Percentiles rank a stretch among this genome's conserved stretches.
Conservation (phyloP, 192 early-diverging fungal genomes). For the Backusella westeae region DNA sequence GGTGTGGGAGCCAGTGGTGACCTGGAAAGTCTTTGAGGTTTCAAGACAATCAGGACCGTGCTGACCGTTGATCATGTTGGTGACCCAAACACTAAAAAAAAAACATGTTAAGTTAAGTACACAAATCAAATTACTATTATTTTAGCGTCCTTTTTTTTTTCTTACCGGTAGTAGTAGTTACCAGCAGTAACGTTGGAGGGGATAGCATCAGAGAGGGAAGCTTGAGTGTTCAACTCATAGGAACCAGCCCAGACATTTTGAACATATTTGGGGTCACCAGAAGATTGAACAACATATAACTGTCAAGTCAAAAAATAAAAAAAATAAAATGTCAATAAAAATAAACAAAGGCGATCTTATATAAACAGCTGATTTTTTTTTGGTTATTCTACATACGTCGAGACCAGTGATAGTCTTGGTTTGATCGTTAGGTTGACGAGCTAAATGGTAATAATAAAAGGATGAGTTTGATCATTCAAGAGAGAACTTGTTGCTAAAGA, state of each 20-base stretch:
- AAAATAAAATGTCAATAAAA: conserved; percentile 3
- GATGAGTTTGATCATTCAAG: not conserved
- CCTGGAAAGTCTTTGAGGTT: conserved; percentile 28
- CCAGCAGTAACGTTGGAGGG: conserved; percentile 12
- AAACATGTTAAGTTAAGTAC: not conserved
- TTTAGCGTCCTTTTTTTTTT: not conserved
- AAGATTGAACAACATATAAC: conserved; percentile 4
- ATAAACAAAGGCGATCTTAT: not conserved
- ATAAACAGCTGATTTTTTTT: not conserved
- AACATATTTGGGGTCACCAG: conserved; percentile 21
- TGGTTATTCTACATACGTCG: conserved; percentile 9
- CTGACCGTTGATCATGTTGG: conserved; percentile 24
- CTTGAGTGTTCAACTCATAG: conserved; percentile 24
- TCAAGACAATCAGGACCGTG: conserved; percentile 27
- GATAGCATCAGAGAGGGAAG: conserved; percentile 20
- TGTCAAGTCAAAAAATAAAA: not conserved
- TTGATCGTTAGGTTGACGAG: conserved; percentile 18
- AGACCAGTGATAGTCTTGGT: conserved; percentile 27
- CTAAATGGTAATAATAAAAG: not conserved
- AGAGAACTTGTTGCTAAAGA: not conserved
- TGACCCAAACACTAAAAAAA: conserved; percentile 25
- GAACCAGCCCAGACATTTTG: conserved; percentile 24
- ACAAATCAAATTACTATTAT: conserved; percentile 3
- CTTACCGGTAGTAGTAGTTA: conserved; percentile 20
- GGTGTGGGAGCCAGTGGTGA: conserved; percentile 14